A percentile compares a stretch with the other conserved stretches of the same genome.
phyloP scores from a whole-genome alignment of 2,329 filamentous ascomycete species.

The Ambrosiella beaveri region DNA sequence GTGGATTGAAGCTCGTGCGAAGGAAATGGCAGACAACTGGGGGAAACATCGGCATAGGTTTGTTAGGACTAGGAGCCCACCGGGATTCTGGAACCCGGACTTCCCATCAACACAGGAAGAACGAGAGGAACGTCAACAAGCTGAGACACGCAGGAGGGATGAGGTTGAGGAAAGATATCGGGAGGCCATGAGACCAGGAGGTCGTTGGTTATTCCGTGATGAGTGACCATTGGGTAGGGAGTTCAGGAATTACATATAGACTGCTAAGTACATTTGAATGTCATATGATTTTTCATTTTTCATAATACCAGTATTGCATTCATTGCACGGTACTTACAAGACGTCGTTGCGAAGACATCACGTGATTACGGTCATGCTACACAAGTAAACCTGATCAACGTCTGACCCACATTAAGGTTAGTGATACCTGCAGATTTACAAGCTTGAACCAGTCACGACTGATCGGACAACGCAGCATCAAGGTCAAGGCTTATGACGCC shows the following conservation, averaged over 20 bases:
- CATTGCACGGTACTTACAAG: no score
- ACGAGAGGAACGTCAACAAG: constrained; percentile 45
- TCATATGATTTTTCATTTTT: no score
- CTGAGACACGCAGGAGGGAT: constrained; percentile 42
- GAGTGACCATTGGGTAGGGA: constrained; percentile 31
- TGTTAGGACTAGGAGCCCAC: constrained; percentile 54
- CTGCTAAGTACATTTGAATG: no score
- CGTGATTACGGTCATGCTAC: no score
- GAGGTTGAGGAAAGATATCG: constrained; percentile 56
- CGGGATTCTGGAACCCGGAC: constrained; percentile 79
- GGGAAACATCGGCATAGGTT: constrained; percentile 66
- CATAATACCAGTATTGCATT: no score
- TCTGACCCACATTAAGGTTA: neutral
- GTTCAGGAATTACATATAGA: neutral
- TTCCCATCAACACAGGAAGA: constrained; percentile 80
- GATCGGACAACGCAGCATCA: no score
- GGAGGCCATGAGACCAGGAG: constrained; percentile 63
- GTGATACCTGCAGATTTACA: neutral
- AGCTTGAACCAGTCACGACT: neutral
- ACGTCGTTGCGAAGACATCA: no score
- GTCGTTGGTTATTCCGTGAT: constrained; percentile 67
- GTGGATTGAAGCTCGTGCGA: constrained; percentile 59
- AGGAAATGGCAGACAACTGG: constrained; percentile 53
- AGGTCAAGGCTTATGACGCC: no score
- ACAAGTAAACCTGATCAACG: neutral